Percentiles rank a stretch among this genome's conserved stretches.
Conservation (phyloP, 352 stramenopile genomes). For the Phytophthora foliorum region DNA sequence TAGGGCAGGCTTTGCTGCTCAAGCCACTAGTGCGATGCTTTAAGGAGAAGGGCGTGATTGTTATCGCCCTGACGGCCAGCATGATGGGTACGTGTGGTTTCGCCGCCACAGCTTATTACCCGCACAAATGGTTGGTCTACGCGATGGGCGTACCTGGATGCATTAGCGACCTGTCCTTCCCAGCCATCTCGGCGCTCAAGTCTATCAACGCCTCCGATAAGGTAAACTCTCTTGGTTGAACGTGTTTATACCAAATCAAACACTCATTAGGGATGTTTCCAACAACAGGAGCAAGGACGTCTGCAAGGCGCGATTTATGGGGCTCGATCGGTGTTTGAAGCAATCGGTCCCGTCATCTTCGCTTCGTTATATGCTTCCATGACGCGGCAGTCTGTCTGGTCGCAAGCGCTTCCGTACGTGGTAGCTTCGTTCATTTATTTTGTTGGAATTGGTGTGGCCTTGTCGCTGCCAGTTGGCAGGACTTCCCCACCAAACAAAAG, state of each 20-base stretch:
- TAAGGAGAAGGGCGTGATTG: conserved; percentile 73
- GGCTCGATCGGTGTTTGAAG: conserved; percentile 71
- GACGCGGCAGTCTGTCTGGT: conserved; percentile 50
- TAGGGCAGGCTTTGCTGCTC: conserved; percentile 71
- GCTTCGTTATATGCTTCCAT: conserved; percentile 67
- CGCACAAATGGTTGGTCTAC: conserved; percentile 70
- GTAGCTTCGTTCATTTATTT: conserved; percentile 64
- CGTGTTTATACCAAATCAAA: background rate
- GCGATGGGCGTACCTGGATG: conserved; percentile 48
- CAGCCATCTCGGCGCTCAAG: conserved; percentile 51
- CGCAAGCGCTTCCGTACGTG: conserved; percentile 66
- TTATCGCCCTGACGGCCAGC: conserved; percentile 57
- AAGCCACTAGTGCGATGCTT: conserved; percentile 65
- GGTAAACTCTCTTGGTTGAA: conserved; percentile 25
- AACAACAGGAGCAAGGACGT: conserved; percentile 69
- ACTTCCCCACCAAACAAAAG: conserved; percentile 22
- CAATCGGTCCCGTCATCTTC: conserved; percentile 63
- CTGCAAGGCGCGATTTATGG: conserved; percentile 81
- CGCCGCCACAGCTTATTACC: conserved; percentile 58
- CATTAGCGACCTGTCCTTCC: conserved; percentile 76
- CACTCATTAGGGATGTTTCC: conserved; percentile 5
- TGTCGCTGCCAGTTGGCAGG: conserved; percentile 47
- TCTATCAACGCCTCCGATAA: conserved; percentile 59
- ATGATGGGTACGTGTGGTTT: conserved; percentile 55
- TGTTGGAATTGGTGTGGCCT: conserved; percentile 56